Evolutionary conservation across 2,329 filamentous ascomycete genomes (phyloP), one percentile per base, ranked within the genome.

Genomic region (Phialocephala subalpina): DNA sequence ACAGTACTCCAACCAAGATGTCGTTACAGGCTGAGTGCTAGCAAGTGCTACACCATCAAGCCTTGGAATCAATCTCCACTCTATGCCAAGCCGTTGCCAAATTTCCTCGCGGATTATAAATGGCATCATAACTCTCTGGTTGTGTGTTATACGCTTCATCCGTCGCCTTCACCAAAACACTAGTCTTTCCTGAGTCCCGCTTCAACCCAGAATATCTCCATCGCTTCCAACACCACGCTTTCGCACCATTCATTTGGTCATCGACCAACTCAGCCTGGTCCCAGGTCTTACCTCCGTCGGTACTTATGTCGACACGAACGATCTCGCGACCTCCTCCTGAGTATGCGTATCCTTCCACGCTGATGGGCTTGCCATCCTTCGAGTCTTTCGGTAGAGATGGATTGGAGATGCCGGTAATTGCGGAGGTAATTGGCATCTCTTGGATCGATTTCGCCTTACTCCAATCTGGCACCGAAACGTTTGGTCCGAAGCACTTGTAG

Each of bases 291-390:
- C 83, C 83, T 2, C 74, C 79, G 71, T 86, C 82, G 0, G 84
- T 72, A 29, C 78, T 81, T 9, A 86, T 73, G 65, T 86, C 83
- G 0, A 86, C 82, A 11, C 80, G 74, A 62, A 83, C 78, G 2
- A 85, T 78, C 69, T 84, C 80, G 52, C 82, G 79, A 0, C 84
- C 84, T 6, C 81, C 80, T n/a, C 83, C 83, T 64, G 82, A 79
- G 70, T 85, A 85, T 3, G 84, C 83, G 66, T 79, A 82, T 0
- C 83, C 83, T 64, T 78, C 70, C 14, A 85, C 76, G 2, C 80
- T 36, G 14, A 47, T 62, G 11, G 64, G 42, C n/a, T 27, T 59
- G 4, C 47, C 53, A 22, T 56, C 22, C 11, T 36, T 40, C 20
- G n/a, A 20, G 33, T 53, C 45, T 76, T 65, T 85, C 85, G 8